Base-by-base conservation (phyloP, 2,329 filamentous ascomycete genomes). In the Cladophialophora carrionii region DNA sequence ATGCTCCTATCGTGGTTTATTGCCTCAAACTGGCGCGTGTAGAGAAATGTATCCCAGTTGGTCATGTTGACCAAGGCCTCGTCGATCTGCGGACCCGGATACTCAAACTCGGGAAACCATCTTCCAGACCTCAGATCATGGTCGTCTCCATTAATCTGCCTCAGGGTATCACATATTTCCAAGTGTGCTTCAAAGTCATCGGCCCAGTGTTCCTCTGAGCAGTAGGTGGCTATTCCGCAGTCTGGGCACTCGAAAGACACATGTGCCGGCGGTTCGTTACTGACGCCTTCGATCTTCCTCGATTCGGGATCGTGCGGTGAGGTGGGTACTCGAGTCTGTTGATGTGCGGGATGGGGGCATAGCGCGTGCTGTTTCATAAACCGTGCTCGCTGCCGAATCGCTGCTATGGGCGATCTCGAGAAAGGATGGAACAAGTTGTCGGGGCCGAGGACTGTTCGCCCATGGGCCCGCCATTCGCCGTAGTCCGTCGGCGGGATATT, bases 1-100 rank as follows among this genome's bases (percentile, higher is more conserved):
- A 99, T 90, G 73, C 88, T 89, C 64, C 94, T 86, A 75, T 96
- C 93, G 67, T 92, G 88, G 76, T 99, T 92, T 74, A 99, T 88
- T 4, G 96, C 96, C 70, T 89, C 86, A 73, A 95, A 98, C 73
- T 96, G 90, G 73, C 95, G 85, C 2, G 92, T 96, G 76, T 96
- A 99, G 74, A 99, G 82, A 72, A 96, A 91, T 0, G 95, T 98
- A 77, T 99, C 95, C 95, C 95, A 99, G 77, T 96, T 99, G 51
- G 90, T 96, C 90, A 99, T 93, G 78, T 99, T 99, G 71, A 97
- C 87, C 70, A 95, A 84, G 37, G 92, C 91, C 76, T 97, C 94
- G 70, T 97, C 93, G 76, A 97, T 88, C 79, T 97, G 93, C 61
- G 88, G 84, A 14, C 90, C 91, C 0, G 95, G 92, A 74, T 96